Percentiles rank a stretch among this genome's conserved stretches.
Conservation (phyloP, 2,329 filamentous ascomycete species). For the Bertia moriformis region DNA sequence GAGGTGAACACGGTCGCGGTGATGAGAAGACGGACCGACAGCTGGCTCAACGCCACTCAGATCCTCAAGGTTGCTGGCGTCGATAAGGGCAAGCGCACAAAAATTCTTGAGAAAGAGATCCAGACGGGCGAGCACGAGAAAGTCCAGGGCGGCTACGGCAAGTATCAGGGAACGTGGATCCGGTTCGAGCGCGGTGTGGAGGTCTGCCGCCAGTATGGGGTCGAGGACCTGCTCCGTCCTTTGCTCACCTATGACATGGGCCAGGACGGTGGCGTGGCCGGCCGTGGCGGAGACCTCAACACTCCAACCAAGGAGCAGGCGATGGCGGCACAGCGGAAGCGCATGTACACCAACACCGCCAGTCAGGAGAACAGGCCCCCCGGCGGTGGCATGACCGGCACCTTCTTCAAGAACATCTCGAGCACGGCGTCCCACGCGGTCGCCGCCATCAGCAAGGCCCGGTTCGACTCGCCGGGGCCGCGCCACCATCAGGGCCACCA, state of each 20-base stretch:
- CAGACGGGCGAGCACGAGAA: constrained; percentile 94
- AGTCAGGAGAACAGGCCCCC: constrained; percentile 54
- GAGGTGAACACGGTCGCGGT: constrained; percentile 85
- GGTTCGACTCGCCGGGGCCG: constrained; percentile 75
- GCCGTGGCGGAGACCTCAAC: constrained; percentile 66
- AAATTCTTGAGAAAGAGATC: constrained; percentile 96
- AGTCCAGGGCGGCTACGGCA: constrained; percentile 94
- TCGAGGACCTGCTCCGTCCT: constrained; percentile 62
- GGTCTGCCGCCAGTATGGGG: constrained; percentile 69
- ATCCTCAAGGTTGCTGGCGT: constrained; percentile 95
- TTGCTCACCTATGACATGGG: constrained; percentile 70
- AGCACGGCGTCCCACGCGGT: constrained; percentile 84
- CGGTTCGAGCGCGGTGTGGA: constrained; percentile 82
- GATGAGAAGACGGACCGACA: constrained; percentile 88
- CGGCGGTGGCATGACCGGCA: constrained; percentile 55
- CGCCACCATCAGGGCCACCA: constrained; percentile 41
- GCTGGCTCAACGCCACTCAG: constrained; percentile 95
- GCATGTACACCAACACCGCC: constrained; percentile 76
- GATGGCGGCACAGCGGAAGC: constrained; percentile 87
- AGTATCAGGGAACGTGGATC: constrained; percentile 99
- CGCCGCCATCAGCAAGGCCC: constrained; percentile 88
- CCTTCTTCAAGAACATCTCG: constrained; percentile 95
- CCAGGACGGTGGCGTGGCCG: constrained; percentile 57
- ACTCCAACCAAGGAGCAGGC: constrained; percentile 97
- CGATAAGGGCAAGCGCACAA: constrained; percentile 93